These are phyloP conservation scores for Phoma sp. DNA, from an alignment of 2,329 filamentous ascomycete species.

Conservation along the genomic window DNA sequence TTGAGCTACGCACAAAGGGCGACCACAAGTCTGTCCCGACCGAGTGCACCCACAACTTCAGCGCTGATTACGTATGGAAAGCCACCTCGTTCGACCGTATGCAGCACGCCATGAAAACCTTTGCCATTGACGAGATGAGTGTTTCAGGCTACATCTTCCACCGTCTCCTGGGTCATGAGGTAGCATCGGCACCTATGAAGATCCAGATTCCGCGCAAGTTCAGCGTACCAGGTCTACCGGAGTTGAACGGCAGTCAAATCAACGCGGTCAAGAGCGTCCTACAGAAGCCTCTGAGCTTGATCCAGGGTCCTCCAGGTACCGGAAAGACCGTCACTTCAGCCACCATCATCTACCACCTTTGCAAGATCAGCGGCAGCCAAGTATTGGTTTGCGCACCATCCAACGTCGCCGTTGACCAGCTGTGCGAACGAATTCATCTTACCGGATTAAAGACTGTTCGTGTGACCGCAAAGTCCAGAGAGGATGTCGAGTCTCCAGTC, in stretches of 20 bases:
- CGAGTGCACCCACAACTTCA: conserved; percentile 97
- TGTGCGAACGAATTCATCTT: conserved; percentile 94
- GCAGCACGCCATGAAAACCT: conserved; percentile 99
- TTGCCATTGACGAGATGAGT: conserved; percentile 96
- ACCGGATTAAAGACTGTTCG: conserved; percentile 97
- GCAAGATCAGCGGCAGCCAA: conserved; percentile 92
- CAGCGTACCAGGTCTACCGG: conserved; percentile 90
- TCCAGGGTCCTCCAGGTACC: conserved; percentile 95
- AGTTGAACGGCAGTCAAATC: conserved; percentile 94
- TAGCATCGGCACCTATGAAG: conserved; percentile 94
- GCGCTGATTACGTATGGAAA: conserved; percentile 99
- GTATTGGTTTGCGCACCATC: conserved; percentile 97
- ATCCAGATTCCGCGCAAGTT: conserved; percentile 96
- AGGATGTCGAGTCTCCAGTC: conserved; percentile 98
- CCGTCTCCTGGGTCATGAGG: conserved; percentile 92
- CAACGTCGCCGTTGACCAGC: conserved; percentile 97
- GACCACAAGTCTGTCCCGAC: conserved; percentile 96
- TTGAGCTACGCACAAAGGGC: conserved; percentile 91
- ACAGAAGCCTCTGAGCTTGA: conserved; percentile 91
- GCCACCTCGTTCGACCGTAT: conserved; percentile 99
- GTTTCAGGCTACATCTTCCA: conserved; percentile 99
- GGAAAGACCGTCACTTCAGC: conserved; percentile 99
- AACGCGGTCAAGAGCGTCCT: conserved; percentile 95
- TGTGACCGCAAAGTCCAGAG: conserved; percentile 96
- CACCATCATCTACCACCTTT: conserved; percentile 97